phyloP scores from a whole-genome alignment of 2,329 filamentous ascomycete genomes.

The Paecilomyces niveus region DNA sequence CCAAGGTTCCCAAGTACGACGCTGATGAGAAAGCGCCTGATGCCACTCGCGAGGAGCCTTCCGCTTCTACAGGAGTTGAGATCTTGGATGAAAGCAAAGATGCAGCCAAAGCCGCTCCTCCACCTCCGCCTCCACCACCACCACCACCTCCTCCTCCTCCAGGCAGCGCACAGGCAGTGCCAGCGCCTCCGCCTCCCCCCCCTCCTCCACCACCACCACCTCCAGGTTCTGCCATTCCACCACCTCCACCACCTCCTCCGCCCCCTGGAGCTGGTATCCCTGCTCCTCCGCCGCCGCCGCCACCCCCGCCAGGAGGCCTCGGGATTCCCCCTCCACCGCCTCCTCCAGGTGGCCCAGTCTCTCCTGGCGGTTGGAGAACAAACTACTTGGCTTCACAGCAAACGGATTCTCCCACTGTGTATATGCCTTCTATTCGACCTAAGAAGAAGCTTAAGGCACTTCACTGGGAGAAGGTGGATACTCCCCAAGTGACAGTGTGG shows the following conservation, averaged over 20 bases:
- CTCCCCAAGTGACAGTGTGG: conserved; percentile 87
- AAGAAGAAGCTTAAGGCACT: conserved; percentile 99
- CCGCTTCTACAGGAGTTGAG: background rate
- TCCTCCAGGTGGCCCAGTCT: conserved; percentile 56
- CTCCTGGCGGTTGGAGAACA: conserved; percentile 49
- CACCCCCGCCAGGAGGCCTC: conserved; percentile 37
- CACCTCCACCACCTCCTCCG: conserved; percentile 42
- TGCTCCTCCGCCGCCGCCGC: conserved; percentile 26
- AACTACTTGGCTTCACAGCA: conserved; percentile 64
- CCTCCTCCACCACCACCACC: conserved; percentile 44
- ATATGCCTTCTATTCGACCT: conserved; percentile 73
- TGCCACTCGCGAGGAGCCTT: conserved; percentile 61
- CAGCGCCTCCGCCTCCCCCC: conserved; percentile 44
- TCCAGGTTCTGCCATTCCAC: conserved; percentile 35
- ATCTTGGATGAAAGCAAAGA: conserved; percentile 2
- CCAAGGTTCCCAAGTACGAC: conserved; percentile 69
- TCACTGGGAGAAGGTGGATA: conserved; percentile 98
- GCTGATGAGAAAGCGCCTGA: conserved; percentile 56
- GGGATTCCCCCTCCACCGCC: conserved; percentile 54
- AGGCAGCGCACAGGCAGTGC: conserved; percentile 29
- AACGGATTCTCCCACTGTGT: conserved; percentile 53
- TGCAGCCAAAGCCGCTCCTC: conserved; percentile 22
- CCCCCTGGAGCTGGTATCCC: conserved; percentile 36
- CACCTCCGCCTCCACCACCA: conserved; percentile 35
- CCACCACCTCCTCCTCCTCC: conserved; percentile 31